A percentile compares a stretch with the other conserved stretches of the same genome.
Evolutionary conservation across 495 filamentous ascomycete species (phyloP).

Genomic region (Talaromyces wortmannii): DNA sequence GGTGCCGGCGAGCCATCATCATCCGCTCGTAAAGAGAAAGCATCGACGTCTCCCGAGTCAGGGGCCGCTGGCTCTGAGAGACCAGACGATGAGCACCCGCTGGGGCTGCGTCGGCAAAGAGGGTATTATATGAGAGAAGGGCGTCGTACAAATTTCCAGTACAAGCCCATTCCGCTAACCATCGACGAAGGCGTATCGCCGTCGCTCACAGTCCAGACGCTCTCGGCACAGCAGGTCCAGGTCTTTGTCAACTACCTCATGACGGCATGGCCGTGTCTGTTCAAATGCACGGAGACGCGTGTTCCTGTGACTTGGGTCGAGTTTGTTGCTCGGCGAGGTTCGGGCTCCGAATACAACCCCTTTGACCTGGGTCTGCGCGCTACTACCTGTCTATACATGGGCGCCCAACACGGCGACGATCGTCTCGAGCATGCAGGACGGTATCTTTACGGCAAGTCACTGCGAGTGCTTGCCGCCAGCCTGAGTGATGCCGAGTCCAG

Average conservation of each 20-base stretch:
- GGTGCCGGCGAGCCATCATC: not conserved
- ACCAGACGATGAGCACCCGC: not conserved
- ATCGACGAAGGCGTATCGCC: constrained; percentile 13
- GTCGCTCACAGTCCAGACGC: constrained; percentile 13
- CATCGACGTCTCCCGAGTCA: not conserved
- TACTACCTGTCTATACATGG: constrained; percentile 15
- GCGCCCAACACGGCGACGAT: constrained; percentile 10
- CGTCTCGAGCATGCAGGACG: constrained; percentile 10
- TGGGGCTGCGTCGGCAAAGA: not conserved
- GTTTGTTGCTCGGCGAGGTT: constrained; percentile 12
- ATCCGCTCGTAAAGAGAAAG: not conserved
- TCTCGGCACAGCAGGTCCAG: constrained; percentile 16
- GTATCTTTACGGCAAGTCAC: constrained; percentile 13
- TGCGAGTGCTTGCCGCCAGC: constrained; percentile 13
- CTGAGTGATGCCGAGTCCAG: constrained; percentile 9
- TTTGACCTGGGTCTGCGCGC: constrained; percentile 21
- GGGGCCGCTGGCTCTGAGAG: not conserved
- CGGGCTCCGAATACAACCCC: constrained; percentile 6
- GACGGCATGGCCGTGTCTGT: constrained; percentile 19
- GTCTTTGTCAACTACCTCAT: constrained; percentile 21
- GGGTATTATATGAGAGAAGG: not conserved
- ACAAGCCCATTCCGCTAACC: not conserved
- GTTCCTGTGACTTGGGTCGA: constrained; percentile 23
- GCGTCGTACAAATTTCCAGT: not conserved
- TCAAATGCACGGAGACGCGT: constrained; percentile 19